Evolutionary conservation across 2,329 filamentous ascomycete genomes (phyloP).

Genomic region (Dothideomycetes sp.): DNA sequence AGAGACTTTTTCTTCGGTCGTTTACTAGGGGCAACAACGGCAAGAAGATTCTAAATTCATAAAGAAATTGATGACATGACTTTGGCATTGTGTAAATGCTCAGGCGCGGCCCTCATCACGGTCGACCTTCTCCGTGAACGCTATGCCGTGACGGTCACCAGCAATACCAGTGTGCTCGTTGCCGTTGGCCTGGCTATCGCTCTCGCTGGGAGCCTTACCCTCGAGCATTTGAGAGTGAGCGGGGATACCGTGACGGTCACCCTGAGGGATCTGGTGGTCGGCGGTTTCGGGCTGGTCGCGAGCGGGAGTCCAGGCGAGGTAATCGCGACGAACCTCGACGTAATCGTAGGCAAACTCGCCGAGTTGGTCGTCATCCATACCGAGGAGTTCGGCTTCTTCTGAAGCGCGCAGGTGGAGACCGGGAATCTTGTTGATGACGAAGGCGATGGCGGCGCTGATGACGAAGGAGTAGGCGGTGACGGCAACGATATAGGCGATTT

Average conservation of each 20-base stretch:
- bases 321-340: conserved; percentile 79
- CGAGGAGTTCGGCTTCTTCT: conserved; percentile 73
- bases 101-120: conserved; percentile 15
- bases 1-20: not conserved
- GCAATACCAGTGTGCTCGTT: conserved; percentile 40
- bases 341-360: conserved; percentile 88
- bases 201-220: conserved; percentile 42
- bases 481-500: conserved; percentile 67
- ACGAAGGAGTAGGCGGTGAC: conserved; percentile 60
- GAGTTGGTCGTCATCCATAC: conserved; percentile 85
- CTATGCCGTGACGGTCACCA: conserved; percentile 45
- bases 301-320: conserved; percentile 77
- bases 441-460: conserved; percentile 64
- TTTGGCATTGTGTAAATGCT: not conserved
- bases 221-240: conserved; percentile 60
- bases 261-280: conserved; percentile 54
- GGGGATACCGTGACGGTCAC: conserved; percentile 59
- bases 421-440: conserved; percentile 64
- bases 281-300: conserved; percentile 54
- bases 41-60: too few species aligned
- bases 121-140: conserved; percentile 38
- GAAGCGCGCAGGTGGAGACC: conserved; percentile 71
- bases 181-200: conserved; percentile 29
- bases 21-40: not conserved
- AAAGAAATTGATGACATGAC: too few species aligned